These are phyloP conservation scores for Populus tomentosa DNA, from an alignment of 441 rosid genomes.

Conservation along the genomic window DNA sequence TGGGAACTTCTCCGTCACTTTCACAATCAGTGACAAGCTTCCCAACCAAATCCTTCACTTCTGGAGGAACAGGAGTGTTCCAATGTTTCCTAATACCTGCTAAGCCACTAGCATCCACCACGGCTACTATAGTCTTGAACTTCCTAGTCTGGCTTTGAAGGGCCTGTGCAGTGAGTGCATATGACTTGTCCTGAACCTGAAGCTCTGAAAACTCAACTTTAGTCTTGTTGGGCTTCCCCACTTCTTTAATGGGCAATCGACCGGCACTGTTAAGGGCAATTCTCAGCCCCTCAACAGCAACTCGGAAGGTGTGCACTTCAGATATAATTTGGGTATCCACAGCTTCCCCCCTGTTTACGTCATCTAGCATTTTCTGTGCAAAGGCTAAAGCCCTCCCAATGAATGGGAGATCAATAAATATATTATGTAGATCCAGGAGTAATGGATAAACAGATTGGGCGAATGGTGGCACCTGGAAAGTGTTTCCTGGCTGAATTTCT, in stretches of 20 bases:
- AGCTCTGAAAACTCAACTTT: slow-evolving; percentile 57
- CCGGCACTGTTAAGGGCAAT: slow-evolving; percentile 70
- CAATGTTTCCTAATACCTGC: slow-evolving; percentile 81
- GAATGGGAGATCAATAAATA: slow-evolving; percentile 63
- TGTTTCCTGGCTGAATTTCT: slow-evolving; percentile 27
- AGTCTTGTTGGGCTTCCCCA: slow-evolving; percentile 21
- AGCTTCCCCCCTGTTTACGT: slow-evolving; percentile 56
- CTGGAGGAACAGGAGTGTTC: slow-evolving; percentile 64
- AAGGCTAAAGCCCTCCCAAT: slow-evolving; percentile 61
- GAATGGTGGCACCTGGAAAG: slow-evolving; percentile 62
- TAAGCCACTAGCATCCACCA: slow-evolving; percentile 73
- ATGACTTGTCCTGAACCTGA: slow-evolving; percentile 64
- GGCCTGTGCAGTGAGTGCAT: slow-evolving; percentile 66
- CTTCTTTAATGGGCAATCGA: slow-evolving; percentile 46
- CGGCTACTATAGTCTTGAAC: slow-evolving; percentile 67
- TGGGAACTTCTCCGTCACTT: slow-evolving; percentile 34
- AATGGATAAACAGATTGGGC: slow-evolving; percentile 77
- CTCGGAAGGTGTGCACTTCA: slow-evolving; percentile 67
- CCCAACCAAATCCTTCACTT: slow-evolving; percentile 58
- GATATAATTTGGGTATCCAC: slow-evolving; percentile 52
- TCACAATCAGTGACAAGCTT: slow-evolving; percentile 37
- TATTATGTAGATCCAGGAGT: slow-evolving; percentile 68
- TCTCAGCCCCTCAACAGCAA: slow-evolving; percentile 88
- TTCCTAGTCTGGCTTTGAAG: slow-evolving; percentile 66
- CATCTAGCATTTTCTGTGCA: slow-evolving; percentile 66